phyloP scores from a whole-genome alignment of 2,329 filamentous ascomycete genomes.

The Coniochaeta sp. region DNA sequence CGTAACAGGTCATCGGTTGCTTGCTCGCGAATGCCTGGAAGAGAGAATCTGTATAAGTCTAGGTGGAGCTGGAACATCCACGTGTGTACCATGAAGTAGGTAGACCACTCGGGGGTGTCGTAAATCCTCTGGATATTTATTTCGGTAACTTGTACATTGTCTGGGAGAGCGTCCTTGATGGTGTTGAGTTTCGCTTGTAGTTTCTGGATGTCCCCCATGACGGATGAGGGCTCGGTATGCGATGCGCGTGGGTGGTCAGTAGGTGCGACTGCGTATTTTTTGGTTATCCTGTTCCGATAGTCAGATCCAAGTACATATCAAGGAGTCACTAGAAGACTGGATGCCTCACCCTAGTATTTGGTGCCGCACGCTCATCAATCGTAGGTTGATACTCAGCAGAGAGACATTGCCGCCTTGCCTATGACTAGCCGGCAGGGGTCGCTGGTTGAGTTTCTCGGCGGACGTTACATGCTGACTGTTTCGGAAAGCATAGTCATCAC shows the following conservation, averaged over 20 bases:
- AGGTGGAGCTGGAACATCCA: conserved; percentile 27
- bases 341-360: conserved; percentile 25
- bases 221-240: conserved; percentile 25
- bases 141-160: conserved; percentile 24
- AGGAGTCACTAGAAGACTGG: background rate
- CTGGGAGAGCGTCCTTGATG: conserved; percentile 26
- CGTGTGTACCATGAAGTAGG: conserved; percentile 29
- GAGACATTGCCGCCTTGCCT: background rate
- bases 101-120: conserved; percentile 20
- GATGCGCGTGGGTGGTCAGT: conserved; percentile 13
- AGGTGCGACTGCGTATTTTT: conserved; percentile 6
- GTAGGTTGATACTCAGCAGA: conserved; percentile 14
- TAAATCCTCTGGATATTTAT: conserved; percentile 24
- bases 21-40: conserved; percentile 26
- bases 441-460: background rate
- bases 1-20: conserved; percentile 22
- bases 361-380: conserved; percentile 27
- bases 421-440: background rate
- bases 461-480: conserved; percentile 13
- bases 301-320: background rate
- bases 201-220: conserved; percentile 27
- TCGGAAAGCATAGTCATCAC: conserved; percentile 23
- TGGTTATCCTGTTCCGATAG: conserved; percentile 9
- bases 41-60: conserved; percentile 30
- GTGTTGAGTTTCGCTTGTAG: conserved; percentile 29